Evolutionary conservation across 2,329 filamentous ascomycete genomes (phyloP).

Genomic region (Hypocrella siamensis): DNA sequence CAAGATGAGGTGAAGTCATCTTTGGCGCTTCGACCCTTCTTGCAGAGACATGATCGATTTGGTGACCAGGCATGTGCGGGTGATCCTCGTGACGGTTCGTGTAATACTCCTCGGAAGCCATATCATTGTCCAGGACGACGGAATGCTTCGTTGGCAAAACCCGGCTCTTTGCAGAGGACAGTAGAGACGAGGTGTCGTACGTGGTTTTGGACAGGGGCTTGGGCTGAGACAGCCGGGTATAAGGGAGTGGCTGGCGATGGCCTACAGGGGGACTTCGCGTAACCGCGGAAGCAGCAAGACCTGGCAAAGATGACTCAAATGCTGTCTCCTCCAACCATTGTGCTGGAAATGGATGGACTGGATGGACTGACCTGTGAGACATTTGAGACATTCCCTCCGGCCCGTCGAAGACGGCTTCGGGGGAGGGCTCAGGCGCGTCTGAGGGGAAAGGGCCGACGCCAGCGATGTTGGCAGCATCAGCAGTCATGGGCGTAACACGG

Average conservation of each 20-base stretch:
- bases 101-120: slow-evolving; percentile 12
- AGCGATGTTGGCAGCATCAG: no score
- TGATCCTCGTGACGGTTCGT: slow-evolving; percentile 7
- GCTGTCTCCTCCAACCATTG: neutral
- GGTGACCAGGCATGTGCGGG: slow-evolving; percentile 3
- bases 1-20: slow-evolving; percentile 7
- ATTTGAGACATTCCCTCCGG: no score
- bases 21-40: slow-evolving; percentile 8
- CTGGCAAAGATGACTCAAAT: slow-evolving; percentile 10
- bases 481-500: neutral
- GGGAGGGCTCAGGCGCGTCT: no score
- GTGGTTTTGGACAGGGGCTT: slow-evolving; percentile 4
- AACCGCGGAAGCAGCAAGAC: slow-evolving; percentile 37
- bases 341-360: neutral
- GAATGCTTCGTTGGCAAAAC: neutral
- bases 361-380: no score
- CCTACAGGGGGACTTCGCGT: slow-evolving; percentile 42
- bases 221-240: slow-evolving; percentile 8
- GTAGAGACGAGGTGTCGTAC: neutral
- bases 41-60: slow-evolving; percentile 7
- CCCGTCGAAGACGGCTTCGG: no score
- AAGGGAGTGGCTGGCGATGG: slow-evolving; percentile 32
- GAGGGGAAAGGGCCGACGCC: no score
- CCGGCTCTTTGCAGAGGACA: neutral
- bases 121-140: slow-evolving; percentile 6